Evolutionary conservation across 352 stramenopile genomes (phyloP).

Genomic region (Globisporangium echinulatum): DNA sequence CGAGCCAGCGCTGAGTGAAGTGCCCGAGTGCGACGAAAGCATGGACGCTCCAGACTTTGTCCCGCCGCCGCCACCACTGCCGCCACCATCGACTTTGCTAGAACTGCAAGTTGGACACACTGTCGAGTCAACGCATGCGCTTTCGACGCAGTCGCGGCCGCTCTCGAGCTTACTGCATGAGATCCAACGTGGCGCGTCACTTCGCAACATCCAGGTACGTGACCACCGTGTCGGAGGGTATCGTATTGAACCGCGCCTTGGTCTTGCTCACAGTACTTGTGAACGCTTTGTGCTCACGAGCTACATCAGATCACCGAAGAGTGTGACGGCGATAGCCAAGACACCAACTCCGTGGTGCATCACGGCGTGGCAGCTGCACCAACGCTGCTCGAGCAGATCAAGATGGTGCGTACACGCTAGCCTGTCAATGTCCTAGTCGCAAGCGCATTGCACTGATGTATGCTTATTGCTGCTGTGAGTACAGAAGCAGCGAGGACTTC

Average conservation of each 20-base stretch:
- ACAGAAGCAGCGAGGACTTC: constrained; percentile 39
- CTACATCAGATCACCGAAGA: background rate
- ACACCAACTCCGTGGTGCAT: too few relatives aligned
- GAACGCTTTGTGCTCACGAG: background rate
- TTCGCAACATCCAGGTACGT: constrained; percentile 18
- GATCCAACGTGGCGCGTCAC: constrained; percentile 24
- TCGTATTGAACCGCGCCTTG: too few relatives aligned
- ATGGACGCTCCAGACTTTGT: background rate
- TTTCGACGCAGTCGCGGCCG: background rate
- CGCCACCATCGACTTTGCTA: background rate
- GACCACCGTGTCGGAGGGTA: too few relatives aligned
- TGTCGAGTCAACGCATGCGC: too few relatives aligned
- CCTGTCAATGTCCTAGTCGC: too few relatives aligned
- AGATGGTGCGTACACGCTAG: constrained; percentile 15
- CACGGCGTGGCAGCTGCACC: background rate
- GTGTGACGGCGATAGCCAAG: too few relatives aligned
- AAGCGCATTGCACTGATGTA: background rate
- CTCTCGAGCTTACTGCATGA: constrained; percentile 17
- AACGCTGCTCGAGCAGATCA: constrained; percentile 47
- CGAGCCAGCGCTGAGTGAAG: constrained; percentile 17
- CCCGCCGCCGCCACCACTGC: constrained; percentile 7
- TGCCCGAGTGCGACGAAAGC: background rate
- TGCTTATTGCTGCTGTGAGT: background rate
- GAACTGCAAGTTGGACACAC: too few relatives aligned
- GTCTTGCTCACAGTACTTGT: background rate